Conservation (phyloP, 1,139 yeast genomes). For the Suhomyces panamericanus region DNA sequence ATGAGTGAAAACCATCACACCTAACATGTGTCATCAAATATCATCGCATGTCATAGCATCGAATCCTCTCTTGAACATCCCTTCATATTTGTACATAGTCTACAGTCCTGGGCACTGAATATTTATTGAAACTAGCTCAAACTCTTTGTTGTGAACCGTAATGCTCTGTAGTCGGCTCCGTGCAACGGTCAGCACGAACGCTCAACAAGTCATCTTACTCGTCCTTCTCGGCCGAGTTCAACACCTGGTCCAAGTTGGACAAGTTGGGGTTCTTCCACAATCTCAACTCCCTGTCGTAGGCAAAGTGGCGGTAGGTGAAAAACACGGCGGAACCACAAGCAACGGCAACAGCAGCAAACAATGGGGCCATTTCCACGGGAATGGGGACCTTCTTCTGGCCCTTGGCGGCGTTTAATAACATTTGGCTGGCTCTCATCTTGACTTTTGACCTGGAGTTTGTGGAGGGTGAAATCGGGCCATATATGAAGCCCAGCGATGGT, state of each 20-base stretch:
- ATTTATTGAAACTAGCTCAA: slow-evolving; percentile 5
- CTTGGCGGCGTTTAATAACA: slow-evolving; percentile 53
- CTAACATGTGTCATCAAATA: too few species aligned
- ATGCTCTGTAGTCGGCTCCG: slow-evolving; percentile 4
- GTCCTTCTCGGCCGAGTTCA: slow-evolving; percentile 44
- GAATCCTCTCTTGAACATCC: too few species aligned
- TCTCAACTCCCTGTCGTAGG: slow-evolving; percentile 66
- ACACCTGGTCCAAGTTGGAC: slow-evolving; percentile 57
- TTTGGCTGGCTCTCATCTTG: slow-evolving; percentile 57
- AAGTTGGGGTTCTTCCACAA: slow-evolving; percentile 66
- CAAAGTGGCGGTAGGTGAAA: slow-evolving; percentile 73
- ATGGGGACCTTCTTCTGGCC: slow-evolving; percentile 33
- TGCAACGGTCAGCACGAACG: slow-evolving; percentile 2
- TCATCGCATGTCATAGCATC: too few species aligned
- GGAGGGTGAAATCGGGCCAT: slow-evolving; percentile 9
- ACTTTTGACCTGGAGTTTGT: not conserved
- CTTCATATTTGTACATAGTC: not conserved
- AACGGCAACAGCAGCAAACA: slow-evolving; percentile 59
- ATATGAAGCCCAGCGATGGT: slow-evolving; percentile 4
- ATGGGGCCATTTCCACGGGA: slow-evolving; percentile 80
- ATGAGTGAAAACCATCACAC: too few species aligned
- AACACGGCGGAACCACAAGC: slow-evolving; percentile 65
- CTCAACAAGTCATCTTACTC: slow-evolving; percentile 9
- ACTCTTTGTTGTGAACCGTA: not conserved
- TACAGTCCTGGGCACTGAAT: not conserved